phyloP scores from a whole-genome alignment of 768 basidiomycete species.

The Kwoniella heveanensis region DNA sequence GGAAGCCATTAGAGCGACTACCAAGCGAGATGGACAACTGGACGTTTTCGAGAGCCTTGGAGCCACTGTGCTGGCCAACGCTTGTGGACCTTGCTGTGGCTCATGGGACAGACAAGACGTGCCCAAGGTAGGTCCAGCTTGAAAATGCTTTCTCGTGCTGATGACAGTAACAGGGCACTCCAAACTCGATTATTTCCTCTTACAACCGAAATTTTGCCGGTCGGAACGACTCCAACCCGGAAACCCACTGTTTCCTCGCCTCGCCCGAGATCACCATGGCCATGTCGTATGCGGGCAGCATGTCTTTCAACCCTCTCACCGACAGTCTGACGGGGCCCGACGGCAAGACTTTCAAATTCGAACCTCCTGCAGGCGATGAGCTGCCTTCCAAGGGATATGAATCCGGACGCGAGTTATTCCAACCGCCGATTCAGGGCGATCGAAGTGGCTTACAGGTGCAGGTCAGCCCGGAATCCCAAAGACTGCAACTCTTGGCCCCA shows the following conservation, averaged over 20 bases:
- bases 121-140: conserved; percentile 88
- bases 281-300: conserved; percentile 87
- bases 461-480: too few relatives aligned
- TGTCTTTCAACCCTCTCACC: conserved; percentile 94
- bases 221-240: conserved; percentile 98
- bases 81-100: conserved; percentile 98
- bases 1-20: conserved; percentile 97
- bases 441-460: too few relatives aligned
- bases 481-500: conserved; percentile 84
- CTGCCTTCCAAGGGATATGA: conserved; percentile 96
- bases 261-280: conserved; percentile 78
- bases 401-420: too few relatives aligned
- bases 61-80: conserved; percentile 93
- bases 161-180: too few relatives aligned
- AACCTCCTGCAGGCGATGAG: conserved; percentile 81
- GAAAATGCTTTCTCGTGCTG: too few relatives aligned
- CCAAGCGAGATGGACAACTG: conserved; percentile 92
- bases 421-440: too few relatives aligned
- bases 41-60: conserved; percentile 82
- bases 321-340: conserved; percentile 84
- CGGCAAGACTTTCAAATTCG: conserved; percentile 97
- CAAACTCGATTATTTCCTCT: conserved; percentile 99
- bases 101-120: conserved; percentile 98
- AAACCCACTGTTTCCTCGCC: conserved; percentile 69
- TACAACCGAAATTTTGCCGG: conserved; percentile 99